Conservation (phyloP, 2,329 filamentous ascomycete species). For the Atkinsonella hypoxylon region DNA sequence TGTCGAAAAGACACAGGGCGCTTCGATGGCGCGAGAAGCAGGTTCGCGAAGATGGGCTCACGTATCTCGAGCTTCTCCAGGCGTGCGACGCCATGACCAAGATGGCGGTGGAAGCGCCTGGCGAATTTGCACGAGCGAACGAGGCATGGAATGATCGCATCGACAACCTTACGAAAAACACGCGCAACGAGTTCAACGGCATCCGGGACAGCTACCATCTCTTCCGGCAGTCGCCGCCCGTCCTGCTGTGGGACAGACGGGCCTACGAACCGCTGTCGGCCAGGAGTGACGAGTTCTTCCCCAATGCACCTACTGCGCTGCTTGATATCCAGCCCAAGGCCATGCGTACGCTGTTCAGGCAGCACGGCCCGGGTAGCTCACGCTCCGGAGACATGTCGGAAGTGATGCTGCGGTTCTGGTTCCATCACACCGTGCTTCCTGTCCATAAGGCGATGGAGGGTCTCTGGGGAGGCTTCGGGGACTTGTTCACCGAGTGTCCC, state of each 20-base stretch:
- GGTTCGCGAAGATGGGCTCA: slow-evolving; percentile 10
- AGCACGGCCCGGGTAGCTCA: slow-evolving; percentile 27
- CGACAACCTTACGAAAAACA: slow-evolving; percentile 20
- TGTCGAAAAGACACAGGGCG: slow-evolving; percentile 13
- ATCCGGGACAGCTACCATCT: slow-evolving; percentile 43
- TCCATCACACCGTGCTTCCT: slow-evolving; percentile 32
- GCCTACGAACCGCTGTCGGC: slow-evolving; percentile 56
- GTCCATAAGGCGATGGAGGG: slow-evolving; percentile 33
- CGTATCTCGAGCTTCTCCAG: slow-evolving; percentile 21
- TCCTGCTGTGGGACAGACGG: slow-evolving; percentile 58
- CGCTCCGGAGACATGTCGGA: slow-evolving; percentile 40
- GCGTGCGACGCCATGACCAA: slow-evolving; percentile 17
- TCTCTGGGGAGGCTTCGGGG: slow-evolving; percentile 48
- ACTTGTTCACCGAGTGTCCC: slow-evolving; percentile 36
- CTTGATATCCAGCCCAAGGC: slow-evolving; percentile 55
- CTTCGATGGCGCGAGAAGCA: slow-evolving; percentile 18
- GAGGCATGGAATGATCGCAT: slow-evolving; percentile 24
- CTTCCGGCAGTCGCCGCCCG: slow-evolving; percentile 34
- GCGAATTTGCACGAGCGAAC: slow-evolving; percentile 18
- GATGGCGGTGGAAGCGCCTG: slow-evolving; percentile 11
- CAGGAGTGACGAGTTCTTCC: slow-evolving; percentile 51
- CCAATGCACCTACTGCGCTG: slow-evolving; percentile 43
- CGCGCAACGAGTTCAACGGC: slow-evolving; percentile 24
- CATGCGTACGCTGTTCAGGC: slow-evolving; percentile 34
- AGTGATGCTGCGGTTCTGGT: slow-evolving; percentile 29